A percentile compares a stretch with the other conserved stretches of the same genome.
phyloP scores from a whole-genome alignment of 192 early-diverging fungal genomes.

The Backusella macrospora region DNA sequence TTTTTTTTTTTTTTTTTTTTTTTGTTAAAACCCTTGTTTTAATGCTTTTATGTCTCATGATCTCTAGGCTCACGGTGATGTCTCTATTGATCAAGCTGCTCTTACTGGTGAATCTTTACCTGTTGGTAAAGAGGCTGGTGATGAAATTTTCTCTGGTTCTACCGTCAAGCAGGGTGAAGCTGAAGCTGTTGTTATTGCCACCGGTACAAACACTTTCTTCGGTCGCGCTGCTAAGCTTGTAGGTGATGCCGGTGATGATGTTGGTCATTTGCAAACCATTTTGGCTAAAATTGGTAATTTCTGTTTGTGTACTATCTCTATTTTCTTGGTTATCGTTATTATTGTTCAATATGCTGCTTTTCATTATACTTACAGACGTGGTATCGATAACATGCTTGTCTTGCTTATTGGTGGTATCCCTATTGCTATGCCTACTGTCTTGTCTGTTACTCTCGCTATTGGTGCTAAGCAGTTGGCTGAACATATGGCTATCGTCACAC shows the following conservation, averaged over 20 bases:
- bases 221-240: slow-evolving; percentile 82
- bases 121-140: slow-evolving; percentile 66
- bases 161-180: slow-evolving; percentile 81
- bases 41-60: background rate
- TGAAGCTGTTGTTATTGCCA: slow-evolving; percentile 77
- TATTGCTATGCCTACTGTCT: slow-evolving; percentile 80
- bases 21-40: slow-evolving; percentile 11
- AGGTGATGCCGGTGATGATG: slow-evolving; percentile 70
- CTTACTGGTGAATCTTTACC: slow-evolving; percentile 76
- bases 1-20: no score
- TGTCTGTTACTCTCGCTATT: slow-evolving; percentile 80
- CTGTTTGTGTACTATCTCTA: slow-evolving; percentile 69
- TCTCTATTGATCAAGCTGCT: slow-evolving; percentile 73
- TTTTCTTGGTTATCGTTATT: slow-evolving; percentile 69
- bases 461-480: no score
- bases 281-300: slow-evolving; percentile 77
- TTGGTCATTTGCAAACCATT: slow-evolving; percentile 75
- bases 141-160: slow-evolving; percentile 77
- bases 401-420: slow-evolving; percentile 82
- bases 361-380: slow-evolving; percentile 68
- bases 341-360: slow-evolving; percentile 72
- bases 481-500: slow-evolving; percentile 81
- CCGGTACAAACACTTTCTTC: slow-evolving; percentile 80
- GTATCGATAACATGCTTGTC: slow-evolving; percentile 79
- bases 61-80: slow-evolving; percentile 39